Base-by-base conservation (phyloP, 352 stramenopile species). In the Thalassiosira oceanica region DNA sequence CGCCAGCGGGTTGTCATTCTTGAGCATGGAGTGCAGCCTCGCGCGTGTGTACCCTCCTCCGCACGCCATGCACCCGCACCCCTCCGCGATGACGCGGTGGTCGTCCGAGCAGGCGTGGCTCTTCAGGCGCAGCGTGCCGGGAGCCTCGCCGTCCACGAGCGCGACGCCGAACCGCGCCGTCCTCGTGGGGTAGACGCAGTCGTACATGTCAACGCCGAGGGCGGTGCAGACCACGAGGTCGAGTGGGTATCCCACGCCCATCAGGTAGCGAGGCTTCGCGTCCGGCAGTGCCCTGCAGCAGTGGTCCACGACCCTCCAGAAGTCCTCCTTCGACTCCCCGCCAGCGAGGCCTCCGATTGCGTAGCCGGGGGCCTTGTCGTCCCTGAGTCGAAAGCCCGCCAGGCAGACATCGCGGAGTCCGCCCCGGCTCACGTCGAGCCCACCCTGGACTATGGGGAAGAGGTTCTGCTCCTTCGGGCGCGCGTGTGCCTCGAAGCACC, bases 181-280 rank as follows among this genome's bases (percentile, higher is more conserved):
- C 28, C 95, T 86, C 37, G 95, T 98, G 3, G 95, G 95, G 81
- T 97, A 98, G 5, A 98, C 95, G 77, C 95, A 99, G 86, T 98
- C 96, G 52, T 90, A 95, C 94, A 98, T 98, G 76, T 99, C 95
- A 2, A 97, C 94, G 21, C 96, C 96, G 2, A 98, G 77, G 3
- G 93, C 94, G 18, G 93, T 97, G 79, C 95, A 98, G 23, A 98
- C 93, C 1, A 98, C 94, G 13, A 99, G 87, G 77, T 98, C 95
- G 3, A 98, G 57, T 21, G 96, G 94, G 80, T 98, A 98, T 11
- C 95, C 96, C 2, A 99, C 95, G 29, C 96, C 96, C 95, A 99
- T 98, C 35, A 98, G 78, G 84, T 99, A 98, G 3, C 95, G 85
- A 21, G 95, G 95, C 57, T 98, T 98, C 67, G 96, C 69, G 51